Conservation (phyloP, 1,139 yeast species). For the Geotrichum citri-aurantii region DNA sequence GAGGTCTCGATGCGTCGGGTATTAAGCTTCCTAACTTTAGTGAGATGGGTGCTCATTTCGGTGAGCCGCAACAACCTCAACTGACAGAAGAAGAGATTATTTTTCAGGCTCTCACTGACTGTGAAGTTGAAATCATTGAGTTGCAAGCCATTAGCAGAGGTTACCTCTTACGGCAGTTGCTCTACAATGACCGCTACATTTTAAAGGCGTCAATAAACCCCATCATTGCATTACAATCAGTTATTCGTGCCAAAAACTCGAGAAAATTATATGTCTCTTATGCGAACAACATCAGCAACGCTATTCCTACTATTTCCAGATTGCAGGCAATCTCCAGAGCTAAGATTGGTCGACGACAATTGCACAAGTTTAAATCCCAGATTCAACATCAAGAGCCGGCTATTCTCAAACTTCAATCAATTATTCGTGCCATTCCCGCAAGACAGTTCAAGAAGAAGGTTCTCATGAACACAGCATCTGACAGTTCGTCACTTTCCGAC, state of each 20-base stretch:
- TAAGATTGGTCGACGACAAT: constrained; percentile 9
- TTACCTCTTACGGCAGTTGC: constrained; percentile 6
- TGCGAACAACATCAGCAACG: background rate
- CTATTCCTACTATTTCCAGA: constrained; percentile 4
- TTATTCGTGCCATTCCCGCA: constrained; percentile 28
- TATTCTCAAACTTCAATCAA: constrained; percentile 48
- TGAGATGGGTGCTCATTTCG: constrained; percentile 38
- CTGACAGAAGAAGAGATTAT: constrained; percentile 30
- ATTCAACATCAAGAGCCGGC: constrained; percentile 10
- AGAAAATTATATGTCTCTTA: constrained; percentile 5
- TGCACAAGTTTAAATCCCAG: constrained; percentile 3
- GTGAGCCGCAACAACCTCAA: constrained; percentile 24
- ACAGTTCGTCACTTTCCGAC: constrained; percentile 28
- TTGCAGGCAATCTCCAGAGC: constrained; percentile 17
- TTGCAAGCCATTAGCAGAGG: constrained; percentile 53
- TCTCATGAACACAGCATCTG: constrained; percentile 20
- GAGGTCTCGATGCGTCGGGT: constrained; percentile 50
- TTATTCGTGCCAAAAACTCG: constrained; percentile 18
- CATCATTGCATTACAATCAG: constrained; percentile 38
- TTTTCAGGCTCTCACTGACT: constrained; percentile 32
- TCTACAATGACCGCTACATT: constrained; percentile 9
- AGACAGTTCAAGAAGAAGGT: constrained; percentile 4
- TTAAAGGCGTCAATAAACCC: constrained; percentile 20
- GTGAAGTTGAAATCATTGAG: constrained; percentile 23
- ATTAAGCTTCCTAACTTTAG: constrained; percentile 40